Base-by-base conservation (phyloP, 1,284 basidiomycete species). In the Trichosporon ovoides region DNA sequence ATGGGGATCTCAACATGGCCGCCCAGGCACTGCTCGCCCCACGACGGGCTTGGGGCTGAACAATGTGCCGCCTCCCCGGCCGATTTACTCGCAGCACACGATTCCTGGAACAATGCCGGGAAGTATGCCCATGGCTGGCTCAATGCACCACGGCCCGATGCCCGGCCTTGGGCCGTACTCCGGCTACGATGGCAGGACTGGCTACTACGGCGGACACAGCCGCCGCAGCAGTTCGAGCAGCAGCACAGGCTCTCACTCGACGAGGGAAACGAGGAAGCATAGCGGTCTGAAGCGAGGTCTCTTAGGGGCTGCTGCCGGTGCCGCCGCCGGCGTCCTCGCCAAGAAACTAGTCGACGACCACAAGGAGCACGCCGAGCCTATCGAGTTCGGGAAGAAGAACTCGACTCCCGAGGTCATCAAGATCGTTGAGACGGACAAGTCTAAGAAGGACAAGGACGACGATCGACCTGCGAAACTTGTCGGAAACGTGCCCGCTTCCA, bases 81-180 rank as follows among this genome's bases (percentile, higher is more conserved):
- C 43, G 7, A 48, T 48, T 22, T 48, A 48, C 43, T 31, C 43
- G 3, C 43, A 48, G 43, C 43, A 48, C 43, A 48, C 43, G 5
- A 48, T 48, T 22, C 43, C 43, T 3, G 43, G 43, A 14, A 48
- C 43, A 13, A 28, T 31, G 43, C 43, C 43, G 14, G 43, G 43
- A 5, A 48, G 43, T n/a, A 48, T 48, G 43, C 43, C 43, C 4
- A 22, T 28, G 24, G 43, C 28, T 16, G 43, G 43, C 7, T 48
- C 43, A 16, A 48, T 48, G 43, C 22, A 22, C 22, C 43, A 48
- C 24, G 43, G 43, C 43, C 43, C 43, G 24, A 48, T 48, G 43
- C 43, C 43, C 5, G 43, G 43, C 12, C 43, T 48, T 5, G 43
- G 43, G 4, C 43, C 43, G 3, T 48, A 48, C 43, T 48, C 43